These are phyloP conservation scores for Trichoderma semiorbis DNA, from an alignment of 2,329 filamentous ascomycete genomes.

Conservation along the genomic window DNA sequence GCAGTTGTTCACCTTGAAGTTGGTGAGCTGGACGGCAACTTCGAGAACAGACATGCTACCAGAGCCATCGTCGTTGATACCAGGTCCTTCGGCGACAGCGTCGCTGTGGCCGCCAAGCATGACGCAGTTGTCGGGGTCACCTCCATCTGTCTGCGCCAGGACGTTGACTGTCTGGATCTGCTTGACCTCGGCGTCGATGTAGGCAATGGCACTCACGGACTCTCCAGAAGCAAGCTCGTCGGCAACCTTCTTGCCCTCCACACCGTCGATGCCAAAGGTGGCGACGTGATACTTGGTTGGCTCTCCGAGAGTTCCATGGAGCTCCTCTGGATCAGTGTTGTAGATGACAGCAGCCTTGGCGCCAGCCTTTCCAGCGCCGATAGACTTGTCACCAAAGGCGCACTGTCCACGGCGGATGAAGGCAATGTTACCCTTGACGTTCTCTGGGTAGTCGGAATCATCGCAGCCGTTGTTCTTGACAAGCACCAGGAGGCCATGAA, in stretches of 20 bases:
- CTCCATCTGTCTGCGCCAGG: slow-evolving; percentile 57
- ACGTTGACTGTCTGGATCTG: slow-evolving; percentile 57
- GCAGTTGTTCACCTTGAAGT: slow-evolving; percentile 55
- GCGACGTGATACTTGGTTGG: slow-evolving; percentile 59
- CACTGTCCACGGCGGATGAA: slow-evolving; percentile 69
- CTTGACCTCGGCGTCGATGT: slow-evolving; percentile 56
- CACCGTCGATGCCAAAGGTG: slow-evolving; percentile 62
- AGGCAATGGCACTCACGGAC: slow-evolving; percentile 52
- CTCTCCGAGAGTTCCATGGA: slow-evolving; percentile 66
- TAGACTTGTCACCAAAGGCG: slow-evolving; percentile 68
- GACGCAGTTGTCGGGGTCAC: slow-evolving; percentile 61
- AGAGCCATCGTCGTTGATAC: slow-evolving; percentile 76
- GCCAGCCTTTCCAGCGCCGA: slow-evolving; percentile 63
- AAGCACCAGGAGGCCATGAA: slow-evolving; percentile 57
- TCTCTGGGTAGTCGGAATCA: slow-evolving; percentile 58
- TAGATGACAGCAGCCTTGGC: slow-evolving; percentile 71
- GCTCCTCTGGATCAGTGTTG: slow-evolving; percentile 62
- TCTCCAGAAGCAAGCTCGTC: slow-evolving; percentile 51
- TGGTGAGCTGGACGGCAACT: slow-evolving; percentile 56
- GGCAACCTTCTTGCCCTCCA: slow-evolving; percentile 55
- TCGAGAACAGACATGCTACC: slow-evolving; percentile 62
- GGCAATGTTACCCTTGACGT: slow-evolving; percentile 61
- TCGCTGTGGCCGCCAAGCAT: slow-evolving; percentile 65
- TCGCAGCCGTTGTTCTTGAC: slow-evolving; percentile 62
- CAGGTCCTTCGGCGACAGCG: slow-evolving; percentile 60